Evolutionary conservation across 176 grass and related monocot species (phyloP), one percentile per base, ranked within the genome.

Genomic region (Themeda triandra): DNA sequence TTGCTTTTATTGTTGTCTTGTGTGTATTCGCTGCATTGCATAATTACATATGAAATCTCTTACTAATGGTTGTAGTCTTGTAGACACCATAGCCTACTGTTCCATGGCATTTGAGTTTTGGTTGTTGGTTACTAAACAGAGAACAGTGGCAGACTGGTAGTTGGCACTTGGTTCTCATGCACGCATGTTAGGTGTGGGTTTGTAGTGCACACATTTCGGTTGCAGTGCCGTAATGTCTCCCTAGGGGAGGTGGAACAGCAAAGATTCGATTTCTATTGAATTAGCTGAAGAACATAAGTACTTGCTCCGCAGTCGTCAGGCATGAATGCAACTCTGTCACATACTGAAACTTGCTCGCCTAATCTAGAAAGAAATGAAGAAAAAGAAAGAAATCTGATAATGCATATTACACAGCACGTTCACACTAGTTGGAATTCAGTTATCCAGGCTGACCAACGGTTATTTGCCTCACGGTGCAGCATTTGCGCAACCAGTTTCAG

Each of bases 401-500:
- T 28, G 41, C 71, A 49, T 17, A 48, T 32, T 42, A 31, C 29
- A 53, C 31, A 53, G 75, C 35, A 23, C 23, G 10, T 41, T 80
- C 71, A 32, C 48, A 48, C 1, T 19, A 21, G 4, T 11, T 74
- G 71, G 71, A 74, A 74, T 35, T 2, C 33, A 35, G 4, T 35
- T 35, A 35, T 74, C 44, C 44, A 51, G 8, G 44, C 17, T 75
- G 27, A 51, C 53, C 28, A 45, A 0, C 1, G 45, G 1, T 54
- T 72, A 8, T 41, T 69, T 25, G 21, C 19, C 42, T 19, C 8
- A 31, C 76, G 59, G 17, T 27, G 31, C 85, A 98, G 93, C 92
- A 28, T 86, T 85, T 69, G 79, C 88, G 0, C 87, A 95, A 80
- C 49, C 92, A 73, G 40, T 80, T 25, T 75, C 92, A 1, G 78